phyloP scores from a whole-genome alignment of 305 asterid genomes.

The Stenogyne calaminthoides region DNA sequence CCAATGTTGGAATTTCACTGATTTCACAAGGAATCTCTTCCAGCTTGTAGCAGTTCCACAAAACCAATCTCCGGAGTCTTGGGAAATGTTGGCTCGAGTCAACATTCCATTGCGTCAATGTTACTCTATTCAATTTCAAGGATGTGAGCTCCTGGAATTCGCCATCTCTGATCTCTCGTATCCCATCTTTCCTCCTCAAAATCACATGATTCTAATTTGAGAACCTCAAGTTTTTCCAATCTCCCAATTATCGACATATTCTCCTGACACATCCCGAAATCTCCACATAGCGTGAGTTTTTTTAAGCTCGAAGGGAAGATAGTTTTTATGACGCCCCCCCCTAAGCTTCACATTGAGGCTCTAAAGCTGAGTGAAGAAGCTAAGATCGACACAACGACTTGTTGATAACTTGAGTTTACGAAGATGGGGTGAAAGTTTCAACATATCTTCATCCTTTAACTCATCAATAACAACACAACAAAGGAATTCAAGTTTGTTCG shows the following conservation, averaged over 20 bases:
- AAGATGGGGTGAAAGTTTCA: constrained; percentile 18
- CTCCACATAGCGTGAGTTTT: constrained; percentile 6
- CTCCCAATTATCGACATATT: constrained; percentile 12
- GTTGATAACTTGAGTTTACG: constrained; percentile 18
- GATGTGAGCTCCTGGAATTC: constrained; percentile 17
- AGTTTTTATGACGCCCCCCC: background rate
- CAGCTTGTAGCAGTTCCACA: constrained; percentile 2
- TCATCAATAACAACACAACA: background rate
- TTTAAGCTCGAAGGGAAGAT: constrained; percentile 9
- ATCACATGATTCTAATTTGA: background rate
- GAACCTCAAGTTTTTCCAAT: constrained; percentile 7
- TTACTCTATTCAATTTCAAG: constrained; percentile 1
- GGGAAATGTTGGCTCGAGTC: constrained; percentile 1
- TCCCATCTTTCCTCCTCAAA: background rate
- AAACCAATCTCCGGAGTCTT: background rate
- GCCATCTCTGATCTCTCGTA: background rate
- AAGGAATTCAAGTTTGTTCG: constrained; percentile 1
- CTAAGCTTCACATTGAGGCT: background rate
- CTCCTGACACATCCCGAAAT: background rate
- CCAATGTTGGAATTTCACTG: background rate
- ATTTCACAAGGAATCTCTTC: background rate
- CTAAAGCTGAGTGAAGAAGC: background rate
- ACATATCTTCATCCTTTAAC: background rate
- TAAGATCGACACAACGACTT: background rate
- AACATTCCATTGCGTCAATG: constrained; percentile 3